phyloP scores from a whole-genome alignment of 2,329 filamentous ascomycete genomes.

The Colletotrichum theobromicola region DNA sequence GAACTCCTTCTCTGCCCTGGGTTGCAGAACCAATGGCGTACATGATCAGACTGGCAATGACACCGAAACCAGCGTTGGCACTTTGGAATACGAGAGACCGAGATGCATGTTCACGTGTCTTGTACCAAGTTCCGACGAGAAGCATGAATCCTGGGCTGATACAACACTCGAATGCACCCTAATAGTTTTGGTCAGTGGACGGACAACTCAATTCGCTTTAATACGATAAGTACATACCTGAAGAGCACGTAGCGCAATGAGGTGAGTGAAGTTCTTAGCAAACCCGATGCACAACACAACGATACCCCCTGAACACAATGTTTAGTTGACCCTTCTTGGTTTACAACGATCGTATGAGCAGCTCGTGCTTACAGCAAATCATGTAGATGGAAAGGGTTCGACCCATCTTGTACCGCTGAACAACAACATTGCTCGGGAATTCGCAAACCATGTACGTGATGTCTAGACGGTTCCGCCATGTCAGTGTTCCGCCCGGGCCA shows the following conservation, averaged over 20 bases:
- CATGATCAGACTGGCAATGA: constrained; percentile 38
- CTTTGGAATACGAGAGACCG: constrained; percentile 14
- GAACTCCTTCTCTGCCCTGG: constrained; percentile 29
- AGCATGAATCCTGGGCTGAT: constrained; percentile 44
- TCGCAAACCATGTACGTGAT: constrained; percentile 35
- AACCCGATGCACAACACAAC: constrained; percentile 42
- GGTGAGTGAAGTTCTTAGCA: constrained; percentile 40
- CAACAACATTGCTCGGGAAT: constrained; percentile 34
- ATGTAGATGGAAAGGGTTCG: constrained; percentile 13
- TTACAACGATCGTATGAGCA: neutral
- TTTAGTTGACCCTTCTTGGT: neutral
- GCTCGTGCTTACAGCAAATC: constrained; percentile 21
- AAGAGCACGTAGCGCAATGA: constrained; percentile 37
- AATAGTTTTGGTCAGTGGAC: accelerated
- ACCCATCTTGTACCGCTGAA: constrained; percentile 34
- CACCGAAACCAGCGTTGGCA: constrained; percentile 36
- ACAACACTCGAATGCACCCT: constrained; percentile 40
- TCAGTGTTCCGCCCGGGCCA: neutral
- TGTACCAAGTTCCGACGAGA: constrained; percentile 41
- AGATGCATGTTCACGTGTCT: constrained; percentile 35
- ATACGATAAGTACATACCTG: constrained; percentile 26
- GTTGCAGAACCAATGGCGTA: constrained; percentile 40
- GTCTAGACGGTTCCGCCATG: constrained; percentile 11
- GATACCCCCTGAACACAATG: constrained; percentile 24
- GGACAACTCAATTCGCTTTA: neutral